These are phyloP conservation scores for Colletotrichum lini DNA, from an alignment of 2,329 filamentous ascomycete species.

Conservation along the genomic window DNA sequence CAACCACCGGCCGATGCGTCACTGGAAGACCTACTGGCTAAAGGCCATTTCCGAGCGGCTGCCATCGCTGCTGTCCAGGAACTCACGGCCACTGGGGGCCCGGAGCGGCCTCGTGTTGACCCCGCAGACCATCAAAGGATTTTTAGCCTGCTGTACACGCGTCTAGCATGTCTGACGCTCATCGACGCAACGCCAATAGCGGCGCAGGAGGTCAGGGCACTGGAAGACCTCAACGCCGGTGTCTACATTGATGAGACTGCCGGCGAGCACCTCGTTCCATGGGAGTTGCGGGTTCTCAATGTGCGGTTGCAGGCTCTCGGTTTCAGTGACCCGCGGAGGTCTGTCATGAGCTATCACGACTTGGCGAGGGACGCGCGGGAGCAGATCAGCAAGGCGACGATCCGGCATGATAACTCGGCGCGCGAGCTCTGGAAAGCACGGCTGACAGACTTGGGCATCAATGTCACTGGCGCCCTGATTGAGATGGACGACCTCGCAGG, in stretches of 20 bases:
- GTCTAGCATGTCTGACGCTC: constrained; percentile 85
- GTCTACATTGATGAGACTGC: constrained; percentile 70
- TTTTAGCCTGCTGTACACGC: constrained; percentile 83
- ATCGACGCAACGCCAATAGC: constrained; percentile 80
- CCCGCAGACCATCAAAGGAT: constrained; percentile 75
- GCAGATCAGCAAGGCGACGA: constrained; percentile 65
- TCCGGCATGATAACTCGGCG: constrained; percentile 65
- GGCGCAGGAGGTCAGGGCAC: constrained; percentile 75
- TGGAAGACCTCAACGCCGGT: constrained; percentile 72
- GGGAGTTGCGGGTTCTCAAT: constrained; percentile 86
- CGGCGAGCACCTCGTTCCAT: constrained; percentile 81
- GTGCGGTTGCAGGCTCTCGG: constrained; percentile 89
- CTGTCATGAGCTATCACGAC: constrained; percentile 92
- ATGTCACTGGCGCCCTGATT: constrained; percentile 76
- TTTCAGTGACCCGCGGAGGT: constrained; percentile 85
- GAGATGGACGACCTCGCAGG: constrained; percentile 92
- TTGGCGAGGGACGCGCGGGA: constrained; percentile 83
- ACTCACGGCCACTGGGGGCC: constrained; percentile 58
- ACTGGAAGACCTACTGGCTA: constrained; percentile 76
- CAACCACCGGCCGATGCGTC: constrained; percentile 75
- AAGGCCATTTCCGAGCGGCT: constrained; percentile 85
- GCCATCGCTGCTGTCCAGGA: constrained; percentile 77
- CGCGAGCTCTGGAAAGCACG: constrained; percentile 78
- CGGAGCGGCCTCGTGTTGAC: constrained; percentile 50
- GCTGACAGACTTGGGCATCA: constrained; percentile 81